Percentiles rank a stretch among this genome's conserved stretches.
phyloP scores from a whole-genome alignment of 106 monocot genomes.

The Platanthera zijinensis region DNA sequence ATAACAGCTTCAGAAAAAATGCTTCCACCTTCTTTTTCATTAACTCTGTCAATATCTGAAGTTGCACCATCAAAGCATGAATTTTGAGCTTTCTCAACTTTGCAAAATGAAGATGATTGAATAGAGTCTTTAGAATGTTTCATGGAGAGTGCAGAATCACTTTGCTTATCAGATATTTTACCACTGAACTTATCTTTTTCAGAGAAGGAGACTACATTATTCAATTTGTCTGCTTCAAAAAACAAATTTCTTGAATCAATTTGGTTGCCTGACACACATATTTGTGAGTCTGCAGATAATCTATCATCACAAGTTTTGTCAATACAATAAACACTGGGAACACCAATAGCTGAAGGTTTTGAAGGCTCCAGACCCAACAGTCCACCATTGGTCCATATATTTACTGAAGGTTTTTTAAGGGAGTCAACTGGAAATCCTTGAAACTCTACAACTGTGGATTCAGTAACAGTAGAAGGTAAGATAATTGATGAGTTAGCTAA shows the following conservation, averaged over 20 bases:
- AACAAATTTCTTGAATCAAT: background rate
- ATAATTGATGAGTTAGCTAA: constrained; percentile 6
- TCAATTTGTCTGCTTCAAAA: background rate
- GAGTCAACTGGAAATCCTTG: constrained; percentile 16
- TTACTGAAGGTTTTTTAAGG: constrained; percentile 23
- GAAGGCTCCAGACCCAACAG: constrained; percentile 94
- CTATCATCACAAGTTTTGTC: constrained; percentile 7
- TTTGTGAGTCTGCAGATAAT: constrained; percentile 5
- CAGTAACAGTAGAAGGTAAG: constrained; percentile 7
- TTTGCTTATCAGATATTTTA: constrained; percentile 2
- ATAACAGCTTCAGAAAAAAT: constrained; percentile 10
- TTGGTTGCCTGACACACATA: background rate
- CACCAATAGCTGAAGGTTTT: constrained; percentile 70
- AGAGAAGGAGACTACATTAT: background rate
- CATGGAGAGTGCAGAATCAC: background rate
- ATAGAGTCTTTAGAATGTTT: background rate
- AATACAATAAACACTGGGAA: background rate
- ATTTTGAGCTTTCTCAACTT: background rate
- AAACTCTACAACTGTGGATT: background rate
- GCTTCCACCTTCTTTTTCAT: background rate
- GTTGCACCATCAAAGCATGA: background rate
- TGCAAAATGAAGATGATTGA: background rate
- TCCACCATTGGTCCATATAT: constrained; percentile 86
- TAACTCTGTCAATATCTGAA: constrained; percentile 1
- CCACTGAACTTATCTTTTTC: background rate